Evolutionary conservation across 1,284 basidiomycete genomes (phyloP).

Genomic region (Malassezia slooffiae): DNA sequence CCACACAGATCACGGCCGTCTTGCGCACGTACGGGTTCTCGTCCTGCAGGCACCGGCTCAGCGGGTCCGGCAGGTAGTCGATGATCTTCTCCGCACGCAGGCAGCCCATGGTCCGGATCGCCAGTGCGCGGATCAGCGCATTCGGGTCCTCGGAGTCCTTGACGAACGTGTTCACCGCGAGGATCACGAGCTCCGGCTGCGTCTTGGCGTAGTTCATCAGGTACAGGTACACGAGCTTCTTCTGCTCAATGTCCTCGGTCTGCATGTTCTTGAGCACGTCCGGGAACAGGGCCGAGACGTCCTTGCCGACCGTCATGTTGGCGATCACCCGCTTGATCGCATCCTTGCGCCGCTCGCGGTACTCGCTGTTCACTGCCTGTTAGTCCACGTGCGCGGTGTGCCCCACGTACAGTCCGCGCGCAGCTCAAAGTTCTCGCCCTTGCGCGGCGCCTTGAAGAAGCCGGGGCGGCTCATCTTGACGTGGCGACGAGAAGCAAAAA

Average conservation of each 20-base stretch:
- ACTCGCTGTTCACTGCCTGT: constrained; percentile 80
- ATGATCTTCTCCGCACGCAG: constrained; percentile 96
- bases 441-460: constrained; percentile 46
- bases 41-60: constrained; percentile 79
- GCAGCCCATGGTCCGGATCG: constrained; percentile 95
- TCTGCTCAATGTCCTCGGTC: constrained; percentile 84
- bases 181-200: constrained; percentile 90
- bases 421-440: constrained; percentile 44
- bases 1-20: constrained; percentile 53
- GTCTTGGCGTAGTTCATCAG: constrained; percentile 98
- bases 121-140: constrained; percentile 85
- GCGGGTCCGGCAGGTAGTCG: constrained; percentile 87
- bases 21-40: constrained; percentile 88
- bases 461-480: constrained; percentile 39
- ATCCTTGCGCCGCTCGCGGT: constrained; percentile 88
- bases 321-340: constrained; percentile 76
- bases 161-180: constrained; percentile 97
- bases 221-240: constrained; percentile 95
- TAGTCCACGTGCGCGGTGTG: constrained; percentile 45
- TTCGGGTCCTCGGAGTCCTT: constrained; percentile 88
- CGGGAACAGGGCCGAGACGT: constrained; percentile 80
- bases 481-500: no score
- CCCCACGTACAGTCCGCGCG: constrained; percentile 24
- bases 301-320: constrained; percentile 91
- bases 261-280: constrained; percentile 98